Evolutionary conservation across 306 rosid species (phyloP), one percentile per base, ranked within the genome.

Genomic region (Sicyos edulis): DNA sequence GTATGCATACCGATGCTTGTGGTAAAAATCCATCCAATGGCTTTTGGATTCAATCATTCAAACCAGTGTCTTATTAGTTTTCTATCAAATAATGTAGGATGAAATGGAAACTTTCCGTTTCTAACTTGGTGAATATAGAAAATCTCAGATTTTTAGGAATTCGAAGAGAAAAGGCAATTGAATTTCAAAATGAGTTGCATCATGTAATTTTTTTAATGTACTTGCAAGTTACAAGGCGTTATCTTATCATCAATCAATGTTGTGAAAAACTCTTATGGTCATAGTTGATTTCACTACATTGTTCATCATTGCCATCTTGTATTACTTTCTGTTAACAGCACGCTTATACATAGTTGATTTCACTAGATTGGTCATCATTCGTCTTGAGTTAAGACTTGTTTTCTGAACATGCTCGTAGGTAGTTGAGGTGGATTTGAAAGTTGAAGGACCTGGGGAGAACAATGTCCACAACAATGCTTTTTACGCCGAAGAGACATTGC

Each of bases 401-500:
- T 12, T 13, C 56, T 44, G 12, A 45, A 67, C 54, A 29, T 44
- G 16, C 77, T 51, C 67, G 74, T 77, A 88, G 96, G 97, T 91
- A 52, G 96, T 89, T 80, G 97, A 91, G 83, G 83, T 91, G 72
- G 65, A 91, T 79, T 82, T 91, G 73, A 91, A 84, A 75, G 84
- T 89, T 72, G 97, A 91, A 81, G 83, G 85, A 71, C 90, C 92
- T 59, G 95, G 96, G 78, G 88, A 86, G 77, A 82, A 79, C 73
- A 90, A 90, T 51, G 87, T 86, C 66, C 95, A 91, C 77, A 86
- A 75, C 56, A 91, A 86, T 64, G 95, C 95, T 50, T 91, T 91
- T 76, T 88, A 85, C 78, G 95, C 92, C 5, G 89, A 91, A 77
- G 92, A 91, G 84, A 88, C 86, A 32, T 80, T 82, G 72, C 90